Base-by-base conservation (phyloP, 2,329 filamentous ascomycete species). In the Dactylellina parvicollis region DNA sequence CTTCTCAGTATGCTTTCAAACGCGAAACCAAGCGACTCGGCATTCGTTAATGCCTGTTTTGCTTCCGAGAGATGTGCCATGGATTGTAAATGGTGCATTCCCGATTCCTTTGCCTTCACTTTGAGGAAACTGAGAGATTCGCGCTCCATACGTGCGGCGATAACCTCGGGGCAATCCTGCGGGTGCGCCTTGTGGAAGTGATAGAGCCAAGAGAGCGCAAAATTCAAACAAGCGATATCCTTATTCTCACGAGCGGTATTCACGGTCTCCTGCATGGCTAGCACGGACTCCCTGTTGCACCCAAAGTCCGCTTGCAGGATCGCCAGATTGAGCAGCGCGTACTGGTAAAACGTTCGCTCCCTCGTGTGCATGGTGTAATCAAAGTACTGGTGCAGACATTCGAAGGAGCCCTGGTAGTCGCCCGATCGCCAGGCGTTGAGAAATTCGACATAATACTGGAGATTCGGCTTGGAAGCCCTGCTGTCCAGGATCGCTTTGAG, bases 261-360 rank as follows among this genome's bases (percentile, higher is more conserved):
- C 32, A 99, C 92, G 0, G 94, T 93, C 80, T 98, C 95, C 44
- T 96, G 88, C 88, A 99, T 96, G 10, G 94, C 91, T 9, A 92
- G 87, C n/a, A 98, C 86, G 4, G 94, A 94, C 81, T 98, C 93
- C 40, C 88, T 86, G 80, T 92, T 89, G 79, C 92, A 96, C 49
- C 93, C 93, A 82, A 98, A 98, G 80, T 98, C 95, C 14, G 93
- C 92, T 79, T 99, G 94, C 3, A 98, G 85, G 32, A 97, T 92
- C 2, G 93, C 94, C 69, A 97, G 86, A 79, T 97, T 97, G 79
- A 99, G 88, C 12, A 98, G 83, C 0, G 95, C 95, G 79, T 97
- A 96, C 79, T 98, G 95, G 78, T 99, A 98, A 77, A 93, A 93
- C 3, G 90, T 86, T 22, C 91, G 89, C 77, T 96, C 91, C 72